Conservation (phyloP, 805 yeast species). For the Pichia rugopelliculosa region DNA sequence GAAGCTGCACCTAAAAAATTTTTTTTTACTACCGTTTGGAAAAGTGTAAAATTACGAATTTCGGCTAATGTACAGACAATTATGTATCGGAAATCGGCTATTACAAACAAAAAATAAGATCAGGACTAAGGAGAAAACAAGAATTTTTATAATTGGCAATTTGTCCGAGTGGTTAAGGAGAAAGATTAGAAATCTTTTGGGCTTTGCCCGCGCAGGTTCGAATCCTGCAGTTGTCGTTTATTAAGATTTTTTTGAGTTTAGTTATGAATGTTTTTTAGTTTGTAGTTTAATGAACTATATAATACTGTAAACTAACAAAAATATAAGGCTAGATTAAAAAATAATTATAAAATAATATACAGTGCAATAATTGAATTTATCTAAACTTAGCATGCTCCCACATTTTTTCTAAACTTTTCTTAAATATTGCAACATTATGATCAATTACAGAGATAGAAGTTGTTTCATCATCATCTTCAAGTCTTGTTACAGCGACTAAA, state of each 20-base stretch:
- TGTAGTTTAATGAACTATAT: neutral
- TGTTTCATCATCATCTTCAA: constrained; percentile 47
- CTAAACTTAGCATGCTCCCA: constrained; percentile 41
- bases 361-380: neutral
- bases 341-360: too few relatives aligned
- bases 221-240: constrained; percentile 49
- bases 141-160: constrained; percentile 34
- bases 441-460: constrained; percentile 64
- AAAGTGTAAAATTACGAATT: too few relatives aligned
- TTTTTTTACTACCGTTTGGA: too few relatives aligned
- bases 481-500: constrained; percentile 75
- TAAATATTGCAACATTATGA: constrained; percentile 78
- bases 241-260: constrained; percentile 1
- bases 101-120: too few relatives aligned
- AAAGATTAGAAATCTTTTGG: constrained; percentile 53
- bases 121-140: too few relatives aligned
- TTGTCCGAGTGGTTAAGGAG: constrained; percentile 55
- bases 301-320: neutral
- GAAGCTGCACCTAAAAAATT: too few relatives aligned
- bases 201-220: constrained; percentile 60
- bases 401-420: constrained; percentile 67
- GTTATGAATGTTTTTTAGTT: neutral
- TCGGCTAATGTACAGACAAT: too few relatives aligned
- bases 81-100: too few relatives aligned
- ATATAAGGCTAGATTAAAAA: neutral